Conservation (phyloP, 331 rosid genomes). For the Pyracantha coccinea region DNA sequence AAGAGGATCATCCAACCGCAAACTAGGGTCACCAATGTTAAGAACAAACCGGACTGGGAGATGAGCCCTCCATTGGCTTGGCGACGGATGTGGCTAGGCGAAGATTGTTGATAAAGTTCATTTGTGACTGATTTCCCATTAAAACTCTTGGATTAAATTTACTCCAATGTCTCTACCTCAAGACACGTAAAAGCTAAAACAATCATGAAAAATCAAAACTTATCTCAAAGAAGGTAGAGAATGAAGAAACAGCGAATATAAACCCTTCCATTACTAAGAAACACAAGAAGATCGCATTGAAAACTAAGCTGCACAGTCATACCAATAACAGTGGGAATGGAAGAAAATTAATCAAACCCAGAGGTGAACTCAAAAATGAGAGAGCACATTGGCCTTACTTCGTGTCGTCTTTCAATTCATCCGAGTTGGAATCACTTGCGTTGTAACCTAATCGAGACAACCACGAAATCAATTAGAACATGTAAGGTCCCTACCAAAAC, state of each 20-base stretch:
- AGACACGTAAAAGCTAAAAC: too few species aligned
- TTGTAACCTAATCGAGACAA: conserved; percentile 46
- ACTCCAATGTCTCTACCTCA: too few species aligned
- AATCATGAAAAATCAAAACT: too few species aligned
- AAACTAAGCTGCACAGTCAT: background rate
- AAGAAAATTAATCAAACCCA: background rate
- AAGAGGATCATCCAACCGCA: too few species aligned
- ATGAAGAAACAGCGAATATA: background rate
- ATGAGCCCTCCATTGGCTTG: too few species aligned
- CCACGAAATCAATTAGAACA: conserved; percentile 8
- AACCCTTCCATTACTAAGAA: background rate
- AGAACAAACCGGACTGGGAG: too few species aligned
- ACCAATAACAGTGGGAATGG: background rate
- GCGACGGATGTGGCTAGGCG: too few species aligned
- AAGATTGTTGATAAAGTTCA: too few species aligned
- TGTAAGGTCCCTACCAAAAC: conserved; percentile 5
- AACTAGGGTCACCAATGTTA: too few species aligned
- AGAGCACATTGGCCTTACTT: conserved; percentile 18
- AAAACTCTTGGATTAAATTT: too few species aligned
- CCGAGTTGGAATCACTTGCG: conserved; percentile 78
- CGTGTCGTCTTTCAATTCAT: conserved; percentile 26
- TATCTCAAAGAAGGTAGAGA: background rate
- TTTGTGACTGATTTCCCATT: too few species aligned
- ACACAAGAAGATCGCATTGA: background rate
- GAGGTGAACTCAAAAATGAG: conserved; percentile 8